Base-by-base conservation (phyloP, 2,329 filamentous ascomycete genomes). In the Xylariaceae sp. region DNA sequence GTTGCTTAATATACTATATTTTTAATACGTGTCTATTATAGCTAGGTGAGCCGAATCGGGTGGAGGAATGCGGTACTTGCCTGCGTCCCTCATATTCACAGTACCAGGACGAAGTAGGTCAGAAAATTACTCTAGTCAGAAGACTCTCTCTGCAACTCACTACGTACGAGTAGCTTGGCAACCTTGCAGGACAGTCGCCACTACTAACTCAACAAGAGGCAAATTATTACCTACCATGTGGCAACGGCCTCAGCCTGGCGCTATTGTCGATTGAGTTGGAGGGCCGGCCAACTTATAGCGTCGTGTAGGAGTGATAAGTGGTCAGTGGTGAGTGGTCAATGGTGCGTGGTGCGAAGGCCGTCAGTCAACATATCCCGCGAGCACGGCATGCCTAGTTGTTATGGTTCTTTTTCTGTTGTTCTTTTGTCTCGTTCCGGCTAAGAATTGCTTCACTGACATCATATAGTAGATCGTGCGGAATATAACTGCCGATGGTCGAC, bases 191-290 rank as follows among this genome's bases (percentile, higher is more conserved):
- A 45, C 42, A 45, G 13, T n/a, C n/a, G 42, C 42, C 42, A 45
- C 42, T 45, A n/a, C 42, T 45, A 45, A n/a, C 10, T 45, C 35
- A 44, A 35, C 49, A 50, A 51, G 62, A 58, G 62, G 61, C 59
- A 54, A 61, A 64, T 42, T 42, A 64, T 42, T 42, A 8, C 37
- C 60, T 53, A 58, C 60, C 55, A 54, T 62, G 57, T 64, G 62
- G 62, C 62, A 56, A 60, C 35, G 47, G 52, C 48, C 51, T 57
- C 52, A 42, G 35, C 45, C 49, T 51, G 52, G n/a, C 30, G 53
- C 42, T 45, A 45, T n/a, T 45, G 42, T 45, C 13, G 42, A 45
- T 45, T 45, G 10, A 45, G 42, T 15, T 45, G 42, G 10, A n/a
- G 5, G 42, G 10, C 10, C 37, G 37, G 9, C 37, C 37, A 42